These are phyloP conservation scores for Venturia carpophila DNA, from an alignment of 2,329 filamentous ascomycete genomes.

Conservation along the genomic window DNA sequence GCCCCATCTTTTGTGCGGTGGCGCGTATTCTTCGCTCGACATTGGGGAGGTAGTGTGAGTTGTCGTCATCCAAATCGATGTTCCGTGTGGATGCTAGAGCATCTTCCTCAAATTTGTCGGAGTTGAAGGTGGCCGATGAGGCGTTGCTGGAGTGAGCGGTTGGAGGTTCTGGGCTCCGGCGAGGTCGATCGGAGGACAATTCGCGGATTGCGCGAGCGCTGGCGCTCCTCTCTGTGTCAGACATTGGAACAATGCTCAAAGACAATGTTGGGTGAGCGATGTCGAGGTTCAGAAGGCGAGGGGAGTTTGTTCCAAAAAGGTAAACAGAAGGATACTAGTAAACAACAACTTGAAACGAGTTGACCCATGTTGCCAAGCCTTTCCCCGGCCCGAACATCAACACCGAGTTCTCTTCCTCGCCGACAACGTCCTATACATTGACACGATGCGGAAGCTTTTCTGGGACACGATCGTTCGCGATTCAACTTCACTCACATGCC, in stretches of 20 bases:
- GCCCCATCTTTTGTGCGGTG: slow-evolving; percentile 18
- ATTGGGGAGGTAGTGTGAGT: neutral
- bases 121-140: slow-evolving; percentile 6
- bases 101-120: neutral
- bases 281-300: neutral
- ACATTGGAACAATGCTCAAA: slow-evolving; percentile 9
- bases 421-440: too few relatives aligned
- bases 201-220: neutral
- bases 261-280: slow-evolving; percentile 11
- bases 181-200: slow-evolving; percentile 7
- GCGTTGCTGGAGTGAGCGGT: slow-evolving; percentile 2
- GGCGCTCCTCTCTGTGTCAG: slow-evolving; percentile 1
- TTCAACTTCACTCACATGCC: too few relatives aligned
- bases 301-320: neutral
- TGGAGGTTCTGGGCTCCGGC: neutral
- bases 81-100: slow-evolving; percentile 2
- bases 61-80: neutral
- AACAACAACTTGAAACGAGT: neutral
- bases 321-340: slow-evolving; percentile 2
- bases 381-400: neutral
- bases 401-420: neutral
- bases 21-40: slow-evolving; percentile 17
- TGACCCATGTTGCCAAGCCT: neutral
- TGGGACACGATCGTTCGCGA: too few relatives aligned
- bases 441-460: too few relatives aligned